Base-by-base conservation (phyloP, 139 green algal species). In the Asterochloris sp. region DNA sequence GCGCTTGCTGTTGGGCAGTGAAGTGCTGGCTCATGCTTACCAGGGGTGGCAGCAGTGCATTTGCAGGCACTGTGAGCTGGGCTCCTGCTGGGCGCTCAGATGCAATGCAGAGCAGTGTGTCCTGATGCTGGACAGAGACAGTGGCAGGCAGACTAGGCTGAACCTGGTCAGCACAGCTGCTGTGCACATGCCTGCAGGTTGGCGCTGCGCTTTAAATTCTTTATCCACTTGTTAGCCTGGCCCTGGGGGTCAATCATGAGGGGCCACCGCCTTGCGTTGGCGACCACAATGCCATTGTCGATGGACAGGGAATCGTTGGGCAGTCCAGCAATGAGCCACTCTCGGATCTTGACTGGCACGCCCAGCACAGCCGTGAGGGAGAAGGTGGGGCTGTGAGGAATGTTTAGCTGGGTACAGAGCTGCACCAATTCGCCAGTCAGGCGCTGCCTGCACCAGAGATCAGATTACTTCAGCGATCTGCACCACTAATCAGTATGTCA, bases 141-240 rank as follows among this genome's bases (percentile, higher is more conserved):
- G 66, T 24, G 66, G 9, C 19, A 71, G n/a, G 28, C 75, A 54
- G 74, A 29, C 38, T 69, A 64, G 74, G 74, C 21, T 19, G 15
- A 1, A n/a, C 13, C 17, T 62, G 77, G 24, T 0, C 62, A 62
- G 16, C 11, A 15, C n/a, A 19, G 24, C 21, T 29, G 63, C 15
- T 60, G 24, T 54, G 38, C 38, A 71, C 77, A 63, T 69, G 89
- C 86, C 78, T 90, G 82, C 76, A 94, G 80, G 73, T 91, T 92
- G 74, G 81, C 74, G 63, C 78, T 69, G n/a, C 76, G 29, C 62
- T 89, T 89, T 62, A 92, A 84, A 82, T 89, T 91, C 83, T 93
- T 93, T 76, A 96, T 91, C 92, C 92, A 96, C 84, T 95, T 96
- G 90, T 95, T 96, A 28, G 92, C 91, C 81, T 96, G 91, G 26